These are phyloP conservation scores for Halocafeteria seosinensis DNA, from an alignment of 108 stramenopile species.

Conservation along the genomic window DNA sequence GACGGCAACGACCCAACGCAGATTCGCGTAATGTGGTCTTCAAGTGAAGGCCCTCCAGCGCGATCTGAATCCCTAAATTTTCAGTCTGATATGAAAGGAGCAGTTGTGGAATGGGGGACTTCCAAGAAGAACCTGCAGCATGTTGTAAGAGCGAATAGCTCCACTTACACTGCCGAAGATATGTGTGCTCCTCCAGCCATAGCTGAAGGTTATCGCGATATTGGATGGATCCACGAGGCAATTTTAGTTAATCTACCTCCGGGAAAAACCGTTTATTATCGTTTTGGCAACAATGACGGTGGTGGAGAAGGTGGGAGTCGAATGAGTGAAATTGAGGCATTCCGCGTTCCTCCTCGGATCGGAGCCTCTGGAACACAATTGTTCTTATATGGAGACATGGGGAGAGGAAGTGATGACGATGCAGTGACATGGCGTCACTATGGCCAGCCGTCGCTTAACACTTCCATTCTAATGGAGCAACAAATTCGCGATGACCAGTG, in stretches of 20 bases:
- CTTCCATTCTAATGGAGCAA: too few relatives aligned
- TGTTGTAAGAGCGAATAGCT: too few relatives aligned
- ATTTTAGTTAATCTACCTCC: neutral
- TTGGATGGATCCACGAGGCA: neutral
- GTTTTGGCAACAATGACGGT: neutral
- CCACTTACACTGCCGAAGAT: neutral
- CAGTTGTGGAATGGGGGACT: too few relatives aligned
- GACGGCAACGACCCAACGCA: too few relatives aligned
- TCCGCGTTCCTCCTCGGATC: neutral
- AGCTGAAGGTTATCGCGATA: neutral
- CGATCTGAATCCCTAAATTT: too few relatives aligned
- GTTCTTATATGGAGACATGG: slow-evolving; percentile 2
- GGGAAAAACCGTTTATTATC: neutral
- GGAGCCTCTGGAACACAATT: neutral
- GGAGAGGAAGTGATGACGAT: neutral
- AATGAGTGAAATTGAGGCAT: neutral
- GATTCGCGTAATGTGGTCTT: too few relatives aligned
- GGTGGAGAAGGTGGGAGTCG: too few relatives aligned
- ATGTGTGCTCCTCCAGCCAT: neutral
- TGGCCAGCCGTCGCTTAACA: neutral
- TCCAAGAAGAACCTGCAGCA: too few relatives aligned
- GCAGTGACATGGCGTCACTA: slow-evolving; percentile 7
- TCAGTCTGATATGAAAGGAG: too few relatives aligned
- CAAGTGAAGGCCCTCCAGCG: too few relatives aligned
- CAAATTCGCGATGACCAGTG: too few relatives aligned